Evolutionary conservation across 2,329 filamentous ascomycete genomes (phyloP).

Genomic region (Diaporthe longicolla): DNA sequence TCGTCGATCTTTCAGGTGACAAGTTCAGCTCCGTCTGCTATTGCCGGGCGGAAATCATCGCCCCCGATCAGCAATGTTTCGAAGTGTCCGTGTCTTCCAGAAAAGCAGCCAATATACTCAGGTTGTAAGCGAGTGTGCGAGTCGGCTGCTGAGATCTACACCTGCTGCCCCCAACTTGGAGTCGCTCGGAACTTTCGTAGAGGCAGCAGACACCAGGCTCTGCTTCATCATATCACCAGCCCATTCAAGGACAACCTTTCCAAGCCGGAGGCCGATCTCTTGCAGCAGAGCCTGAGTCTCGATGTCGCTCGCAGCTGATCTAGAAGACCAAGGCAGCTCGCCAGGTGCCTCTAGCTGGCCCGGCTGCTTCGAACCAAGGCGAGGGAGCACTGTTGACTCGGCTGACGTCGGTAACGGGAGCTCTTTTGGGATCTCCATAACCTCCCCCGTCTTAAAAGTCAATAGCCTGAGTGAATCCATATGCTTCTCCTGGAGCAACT

Average conservation of each 20-base stretch:
- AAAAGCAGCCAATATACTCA: background rate
- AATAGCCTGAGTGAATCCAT: conserved; percentile 29
- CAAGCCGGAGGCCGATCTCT: conserved; percentile 39
- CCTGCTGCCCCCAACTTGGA: background rate
- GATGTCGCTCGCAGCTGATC: background rate
- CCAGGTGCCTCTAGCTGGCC: background rate
- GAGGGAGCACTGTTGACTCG: background rate
- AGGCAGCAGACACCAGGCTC: conserved; percentile 25
- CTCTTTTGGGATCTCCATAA: conserved; percentile 1
- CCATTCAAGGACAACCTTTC: conserved; percentile 40
- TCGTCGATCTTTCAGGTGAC: background rate
- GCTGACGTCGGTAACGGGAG: background rate
- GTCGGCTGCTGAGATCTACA: conserved; percentile 25
- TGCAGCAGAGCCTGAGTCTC: conserved; percentile 28
- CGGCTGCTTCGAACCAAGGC: background rate
- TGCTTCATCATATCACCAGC: conserved; percentile 42
- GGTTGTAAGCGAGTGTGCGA: conserved; percentile 11
- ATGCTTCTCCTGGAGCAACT: conserved; percentile 37
- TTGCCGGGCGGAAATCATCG: background rate
- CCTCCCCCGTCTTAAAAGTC: background rate
- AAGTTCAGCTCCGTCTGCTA: background rate
- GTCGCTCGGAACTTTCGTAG: background rate
- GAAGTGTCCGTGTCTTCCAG: background rate
- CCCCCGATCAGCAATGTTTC: background rate
- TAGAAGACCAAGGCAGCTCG: background rate